Base-by-base conservation (phyloP, 2,329 filamentous ascomycete genomes). In the Penicillium nordicum region DNA sequence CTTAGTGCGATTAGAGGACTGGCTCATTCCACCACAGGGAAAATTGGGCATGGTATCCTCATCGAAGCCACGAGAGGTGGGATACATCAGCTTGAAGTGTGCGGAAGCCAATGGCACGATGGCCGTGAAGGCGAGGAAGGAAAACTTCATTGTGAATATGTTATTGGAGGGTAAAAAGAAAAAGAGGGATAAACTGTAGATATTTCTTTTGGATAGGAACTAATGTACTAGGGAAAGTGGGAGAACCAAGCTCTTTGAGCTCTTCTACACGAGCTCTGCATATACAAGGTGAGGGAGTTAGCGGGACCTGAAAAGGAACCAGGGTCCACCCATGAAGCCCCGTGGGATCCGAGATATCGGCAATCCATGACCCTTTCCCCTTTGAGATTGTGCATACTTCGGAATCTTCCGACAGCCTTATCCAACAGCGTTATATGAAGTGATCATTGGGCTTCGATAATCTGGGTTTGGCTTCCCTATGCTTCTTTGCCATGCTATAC, bases 41-140 rank as follows among this genome's bases (percentile, higher is more conserved):
- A 77, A 79, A 12, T 61, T 74, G 54, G 66, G 58, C 60, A 80
- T 78, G 10, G 69, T 78, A 56, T 80, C 76, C 57, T 80, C 76
- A 38, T 76, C 65, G 64, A 76, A 77, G 29, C 81, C 82, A 52
- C 83, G 80, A 57, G 74, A 69, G 16, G 73, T 58, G 11, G 84
- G 84, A 60, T 78, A 84, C 36, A 76, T 69, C 69, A 86, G 76
- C 4, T 76, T 67, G 74, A 84, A 86, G 67, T 86, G 84, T 16
- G 82, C 83, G 40, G 80, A 72, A 18, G 75, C 73, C 44, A 80
- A 63, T 53, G 79, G 74, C 45, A 77, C 69, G 53, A 80, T 69
- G 51, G 73, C 67, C 59, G 78, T 66, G 50, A 78, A 69, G 37
- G 72, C 56, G 48, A 71, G 50, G 46, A 70, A 56, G 44, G 78